Conservation (phyloP, 176 grass and related monocot genomes). For the Pontederia crassipes region DNA sequence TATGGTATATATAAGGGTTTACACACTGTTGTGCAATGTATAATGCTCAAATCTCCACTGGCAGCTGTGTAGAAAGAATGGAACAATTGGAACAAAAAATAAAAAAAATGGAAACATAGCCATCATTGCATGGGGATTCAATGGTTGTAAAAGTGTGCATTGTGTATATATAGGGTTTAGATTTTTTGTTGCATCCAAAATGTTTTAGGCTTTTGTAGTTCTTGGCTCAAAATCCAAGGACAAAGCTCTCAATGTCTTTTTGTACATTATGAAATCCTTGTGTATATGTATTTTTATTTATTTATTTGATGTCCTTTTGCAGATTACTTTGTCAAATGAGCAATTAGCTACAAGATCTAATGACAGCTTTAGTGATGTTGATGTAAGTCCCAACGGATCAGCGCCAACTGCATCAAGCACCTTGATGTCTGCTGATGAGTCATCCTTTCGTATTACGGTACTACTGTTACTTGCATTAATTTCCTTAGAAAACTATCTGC, state of each 20-base stretch:
- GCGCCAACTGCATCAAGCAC: constrained; percentile 21
- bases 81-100: no score
- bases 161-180: no score
- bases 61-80: no score
- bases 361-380: constrained; percentile 11
- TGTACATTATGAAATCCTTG: neutral
- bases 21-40: neutral
- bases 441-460: constrained; percentile 59
- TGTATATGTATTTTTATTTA: constrained; percentile 5
- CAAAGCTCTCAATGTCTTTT: no score
- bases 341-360: constrained; percentile 23
- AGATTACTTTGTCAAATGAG: constrained; percentile 70
- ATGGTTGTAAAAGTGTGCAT: no score
- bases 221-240: no score
- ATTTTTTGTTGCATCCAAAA: no score
- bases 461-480: constrained; percentile 20
- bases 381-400: constrained; percentile 2
- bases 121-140: no score
- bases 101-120: no score
- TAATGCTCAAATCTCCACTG: no score
- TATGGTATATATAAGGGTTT: neutral
- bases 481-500: neutral
- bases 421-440: constrained; percentile 15
- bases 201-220: no score
- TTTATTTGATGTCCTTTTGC: constrained; percentile 9